Percentiles rank a stretch among this genome's conserved stretches.
phyloP scores from a whole-genome alignment of 2,329 filamentous ascomycete species.

The Beauveria varroae region DNA sequence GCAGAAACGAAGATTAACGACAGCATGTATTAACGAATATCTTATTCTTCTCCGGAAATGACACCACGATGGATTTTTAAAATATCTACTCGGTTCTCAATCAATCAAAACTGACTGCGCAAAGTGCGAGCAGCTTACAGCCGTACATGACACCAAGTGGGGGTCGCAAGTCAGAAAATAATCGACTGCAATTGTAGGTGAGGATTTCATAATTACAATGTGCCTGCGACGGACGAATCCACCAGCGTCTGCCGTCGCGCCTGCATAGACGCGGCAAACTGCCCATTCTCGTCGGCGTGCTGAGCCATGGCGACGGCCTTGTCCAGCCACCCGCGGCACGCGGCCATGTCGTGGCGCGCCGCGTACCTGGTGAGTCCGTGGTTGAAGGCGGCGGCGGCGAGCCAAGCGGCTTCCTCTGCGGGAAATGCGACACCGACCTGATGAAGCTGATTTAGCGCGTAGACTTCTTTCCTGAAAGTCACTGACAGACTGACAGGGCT shows the following conservation, averaged over 20 bases:
- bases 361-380: conserved; percentile 60
- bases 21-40: conserved; percentile 9
- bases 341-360: conserved; percentile 39
- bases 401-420: conserved; percentile 63
- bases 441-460: too few species aligned
- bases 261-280: conserved; percentile 36
- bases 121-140: background rate
- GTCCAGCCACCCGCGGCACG: conserved; percentile 54
- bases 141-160: background rate
- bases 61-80: too few species aligned
- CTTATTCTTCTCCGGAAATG: background rate
- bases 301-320: conserved; percentile 56
- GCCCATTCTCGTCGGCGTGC: conserved; percentile 46
- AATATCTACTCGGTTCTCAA: too few species aligned
- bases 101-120: too few species aligned
- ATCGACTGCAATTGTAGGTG: too few species aligned
- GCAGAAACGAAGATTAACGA: conserved; percentile 3
- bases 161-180: too few species aligned
- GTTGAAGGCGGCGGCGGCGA: conserved; percentile 64
- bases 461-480: too few species aligned
- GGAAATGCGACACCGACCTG: conserved; percentile 49
- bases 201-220: background rate
- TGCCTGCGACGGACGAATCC: background rate
- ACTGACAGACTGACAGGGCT: too few species aligned
- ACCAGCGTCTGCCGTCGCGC: conserved; percentile 36